Evolutionary conservation across 257 asterid species (phyloP), one percentile per base, ranked within the genome.

Genomic region (Coffea canephora): DNA sequence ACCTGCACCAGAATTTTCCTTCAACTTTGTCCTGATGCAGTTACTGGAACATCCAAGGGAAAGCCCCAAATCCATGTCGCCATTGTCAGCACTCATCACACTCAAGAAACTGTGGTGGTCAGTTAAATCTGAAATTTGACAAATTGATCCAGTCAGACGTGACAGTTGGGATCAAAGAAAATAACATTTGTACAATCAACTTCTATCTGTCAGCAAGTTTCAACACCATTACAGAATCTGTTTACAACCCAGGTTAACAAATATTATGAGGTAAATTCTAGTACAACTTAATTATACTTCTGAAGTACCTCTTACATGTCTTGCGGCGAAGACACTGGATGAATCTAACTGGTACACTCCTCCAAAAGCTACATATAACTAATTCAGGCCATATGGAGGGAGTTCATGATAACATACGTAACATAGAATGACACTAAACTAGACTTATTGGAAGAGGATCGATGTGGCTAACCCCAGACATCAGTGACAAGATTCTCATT

Each of bases 1-100:
- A 93, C 97, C 95, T 93, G 91, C 96, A 91, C 98, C 98, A 45
- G 82, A 72, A 81, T 78, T 52, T 50, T 65, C 74, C 49, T 83
- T 69, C 82, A 69, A 62, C 73, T 86, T 69, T 25, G 83, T 69
- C 83, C 52, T 16, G 3, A 36, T 83, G 77, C 77, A 46, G 84
- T 76, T 77, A 55, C 77, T 79, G 72, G 87, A 52, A 66, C 85
- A 75, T 41, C 91, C 94, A 82, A 88, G 80, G 81, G 84, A 78
- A 83, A 84, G 91, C n/a, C 87, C 86, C 72, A 90, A 82, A 84
- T 87, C 89, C 41, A 84, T 25, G 36, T 84, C 84, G 52, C 83
- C 87, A 11, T 84, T 87, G 12, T 79, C 81, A 71, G 39, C 77
- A 73, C 73, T 85, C 86, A 82, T 87, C 83, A 77, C 84, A 81